Evolutionary conservation across 768 basidiomycete genomes (phyloP).

Genomic region (Trametes maxima): DNA sequence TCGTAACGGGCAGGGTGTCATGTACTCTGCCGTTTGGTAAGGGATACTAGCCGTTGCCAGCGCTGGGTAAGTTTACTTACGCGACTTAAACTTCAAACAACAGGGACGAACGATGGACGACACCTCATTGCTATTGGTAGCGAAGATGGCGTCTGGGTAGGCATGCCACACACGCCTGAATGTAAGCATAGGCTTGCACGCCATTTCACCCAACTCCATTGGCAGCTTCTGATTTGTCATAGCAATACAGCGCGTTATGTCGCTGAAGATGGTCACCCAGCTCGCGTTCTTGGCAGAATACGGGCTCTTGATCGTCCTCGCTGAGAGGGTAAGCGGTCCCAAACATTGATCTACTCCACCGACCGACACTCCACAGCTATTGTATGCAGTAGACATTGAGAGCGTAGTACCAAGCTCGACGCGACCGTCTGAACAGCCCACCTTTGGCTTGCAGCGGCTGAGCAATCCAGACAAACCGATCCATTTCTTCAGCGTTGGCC

Average conservation of each 20-base stretch:
- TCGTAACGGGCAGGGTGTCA: conserved; percentile 43
- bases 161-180: conserved; percentile 42
- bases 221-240: not conserved
- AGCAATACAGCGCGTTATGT: conserved; percentile 49
- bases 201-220: not conserved
- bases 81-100: no score
- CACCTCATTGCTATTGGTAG: conserved; percentile 49
- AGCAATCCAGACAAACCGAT: conserved; percentile 44
- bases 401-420: conserved; percentile 47
- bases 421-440: conserved; percentile 26
- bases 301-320: conserved; percentile 50
- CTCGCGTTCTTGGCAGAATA: conserved; percentile 50
- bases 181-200: conserved; percentile 29
- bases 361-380: conserved; percentile 26
- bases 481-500: conserved; percentile 53
- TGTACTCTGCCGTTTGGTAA: conserved; percentile 51
- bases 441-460: conserved; percentile 44
- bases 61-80: not conserved
- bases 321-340: conserved; percentile 40
- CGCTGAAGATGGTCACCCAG: conserved; percentile 48
- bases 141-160: conserved; percentile 55
- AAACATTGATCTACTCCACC: not conserved
- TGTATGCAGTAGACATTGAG: conserved; percentile 51
- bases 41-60: not conserved
- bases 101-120: conserved; percentile 44